Conservation (phyloP, 73 alveolate genomes). For the Tetrahymena elliotti region DNA sequence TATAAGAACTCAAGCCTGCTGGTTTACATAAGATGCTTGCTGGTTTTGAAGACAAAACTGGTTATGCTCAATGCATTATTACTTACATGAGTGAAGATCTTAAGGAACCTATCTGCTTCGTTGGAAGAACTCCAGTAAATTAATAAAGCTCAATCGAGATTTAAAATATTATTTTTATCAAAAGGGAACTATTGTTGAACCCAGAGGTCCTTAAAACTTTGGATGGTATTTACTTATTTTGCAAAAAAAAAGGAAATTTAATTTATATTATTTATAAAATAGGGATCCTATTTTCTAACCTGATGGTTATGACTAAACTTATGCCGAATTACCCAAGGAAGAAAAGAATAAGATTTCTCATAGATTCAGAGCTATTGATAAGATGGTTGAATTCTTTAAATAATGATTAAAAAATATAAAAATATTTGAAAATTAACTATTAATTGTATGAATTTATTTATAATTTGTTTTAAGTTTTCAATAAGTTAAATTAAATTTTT, state of each 20-base stretch:
- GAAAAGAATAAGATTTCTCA: constrained; percentile 81
- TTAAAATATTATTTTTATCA: not conserved
- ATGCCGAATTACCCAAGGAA: constrained; percentile 79
- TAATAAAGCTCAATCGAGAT: too few species aligned
- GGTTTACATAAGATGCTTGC: constrained; percentile 79
- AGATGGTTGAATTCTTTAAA: constrained; percentile 36
- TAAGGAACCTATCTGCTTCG: constrained; percentile 74
- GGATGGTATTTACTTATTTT: constrained; percentile 63
- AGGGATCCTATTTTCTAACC: constrained; percentile 87
- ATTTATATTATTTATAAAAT: not conserved
- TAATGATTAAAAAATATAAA: not conserved
- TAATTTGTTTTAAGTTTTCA: not conserved
- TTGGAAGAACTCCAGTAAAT: constrained; percentile 63
- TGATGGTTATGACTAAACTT: constrained; percentile 70
- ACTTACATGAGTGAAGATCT: constrained; percentile 54
- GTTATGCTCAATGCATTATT: constrained; percentile 84
- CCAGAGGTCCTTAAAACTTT: constrained; percentile 81
- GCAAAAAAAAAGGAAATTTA: too few species aligned
- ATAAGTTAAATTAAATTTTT: too few species aligned
- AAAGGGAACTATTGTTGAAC: constrained; percentile 79
- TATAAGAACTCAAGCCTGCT: constrained; percentile 62
- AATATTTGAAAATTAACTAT: not conserved
- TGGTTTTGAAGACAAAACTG: constrained; percentile 89
- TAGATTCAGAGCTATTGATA: constrained; percentile 63
- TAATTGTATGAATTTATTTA: not conserved